Percentiles rank a stretch among this genome's conserved stretches.
Conservation (phyloP, 2,329 filamentous ascomycete species). For the Penicillium sp. region DNA sequence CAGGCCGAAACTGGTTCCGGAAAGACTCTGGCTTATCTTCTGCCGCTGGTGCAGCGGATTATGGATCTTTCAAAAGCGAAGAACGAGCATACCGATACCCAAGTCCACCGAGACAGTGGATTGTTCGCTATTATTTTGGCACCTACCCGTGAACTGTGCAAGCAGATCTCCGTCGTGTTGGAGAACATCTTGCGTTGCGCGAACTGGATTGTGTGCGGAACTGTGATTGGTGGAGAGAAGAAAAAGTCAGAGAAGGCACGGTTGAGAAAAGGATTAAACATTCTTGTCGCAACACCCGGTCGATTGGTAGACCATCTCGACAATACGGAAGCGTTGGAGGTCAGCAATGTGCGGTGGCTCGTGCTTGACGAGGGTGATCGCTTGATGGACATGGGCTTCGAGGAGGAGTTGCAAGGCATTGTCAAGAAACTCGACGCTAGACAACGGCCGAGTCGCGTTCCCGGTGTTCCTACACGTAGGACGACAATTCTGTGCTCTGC, state of each 20-base stretch:
- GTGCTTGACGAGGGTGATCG: constrained; percentile 94
- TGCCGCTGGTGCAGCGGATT: constrained; percentile 88
- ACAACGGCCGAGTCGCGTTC: constrained; percentile 61
- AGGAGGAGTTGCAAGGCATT: constrained; percentile 87
- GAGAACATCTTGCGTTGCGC: constrained; percentile 84
- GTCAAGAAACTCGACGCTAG: constrained; percentile 74
- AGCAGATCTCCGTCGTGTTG: constrained; percentile 85
- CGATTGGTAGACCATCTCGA: constrained; percentile 87
- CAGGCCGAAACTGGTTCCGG: constrained; percentile 97
- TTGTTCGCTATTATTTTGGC: constrained; percentile 92
- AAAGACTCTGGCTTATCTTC: constrained; percentile 93
- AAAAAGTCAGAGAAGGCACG: constrained; percentile 88
- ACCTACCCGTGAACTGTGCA: constrained; percentile 89
- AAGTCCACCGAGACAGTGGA: constrained; percentile 79
- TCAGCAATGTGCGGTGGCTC: constrained; percentile 88
- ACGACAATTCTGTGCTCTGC: constrained; percentile 92
- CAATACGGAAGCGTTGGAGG: constrained; percentile 83
- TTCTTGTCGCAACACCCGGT: constrained; percentile 91
- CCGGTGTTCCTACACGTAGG: constrained; percentile 67
- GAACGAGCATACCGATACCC: constrained; percentile 42
- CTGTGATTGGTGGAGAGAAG: constrained; percentile 71
- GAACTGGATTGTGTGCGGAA: constrained; percentile 91
- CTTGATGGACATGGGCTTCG: constrained; percentile 97
- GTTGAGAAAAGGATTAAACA: constrained; percentile 89
- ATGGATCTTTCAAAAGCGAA: constrained; percentile 66